These are phyloP conservation scores for Pseudocercospora ulei DNA, from an alignment of 2,329 filamentous ascomycete species.

Conservation along the genomic window DNA sequence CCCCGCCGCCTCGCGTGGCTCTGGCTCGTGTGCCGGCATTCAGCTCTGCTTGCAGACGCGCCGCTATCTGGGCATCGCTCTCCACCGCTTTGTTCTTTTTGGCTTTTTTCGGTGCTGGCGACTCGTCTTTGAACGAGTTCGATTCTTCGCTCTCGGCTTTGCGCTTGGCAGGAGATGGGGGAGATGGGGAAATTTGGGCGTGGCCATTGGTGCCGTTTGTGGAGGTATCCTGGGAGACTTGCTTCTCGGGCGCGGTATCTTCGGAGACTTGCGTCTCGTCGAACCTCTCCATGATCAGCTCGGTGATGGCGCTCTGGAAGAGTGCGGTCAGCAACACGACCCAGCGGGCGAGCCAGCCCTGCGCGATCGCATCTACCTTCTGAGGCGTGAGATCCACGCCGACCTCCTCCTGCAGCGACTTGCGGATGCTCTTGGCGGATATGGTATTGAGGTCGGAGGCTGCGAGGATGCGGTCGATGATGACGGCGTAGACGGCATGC, in stretches of 20 bases:
- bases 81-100: conserved; percentile 55
- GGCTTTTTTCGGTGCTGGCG: conserved; percentile 35
- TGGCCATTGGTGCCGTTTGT: conserved; percentile 29
- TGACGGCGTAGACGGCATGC: conserved; percentile 40
- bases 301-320: conserved; percentile 38
- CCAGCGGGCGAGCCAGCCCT: not conserved
- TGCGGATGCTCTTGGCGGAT: conserved; percentile 56
- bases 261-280: conserved; percentile 33
- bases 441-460: conserved; percentile 54
- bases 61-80: conserved; percentile 80
- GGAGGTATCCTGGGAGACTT: conserved; percentile 26
- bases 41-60: conserved; percentile 83
- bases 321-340: conserved; percentile 13
- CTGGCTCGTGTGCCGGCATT: conserved; percentile 57
- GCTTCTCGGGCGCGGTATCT: conserved; percentile 33
- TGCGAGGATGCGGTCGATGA: conserved; percentile 55
- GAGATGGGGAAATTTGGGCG: conserved; percentile 13
- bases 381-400: conserved; percentile 53
- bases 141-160: conserved; percentile 36
- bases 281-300: conserved; percentile 44
- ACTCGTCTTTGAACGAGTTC: conserved; percentile 36
- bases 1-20: conserved; percentile 60
- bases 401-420: conserved; percentile 51
- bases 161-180: conserved; percentile 36
- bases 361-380: conserved; percentile 42